phyloP scores from a whole-genome alignment of 164 flowering plant species.

The Dillenia turbinata region DNA sequence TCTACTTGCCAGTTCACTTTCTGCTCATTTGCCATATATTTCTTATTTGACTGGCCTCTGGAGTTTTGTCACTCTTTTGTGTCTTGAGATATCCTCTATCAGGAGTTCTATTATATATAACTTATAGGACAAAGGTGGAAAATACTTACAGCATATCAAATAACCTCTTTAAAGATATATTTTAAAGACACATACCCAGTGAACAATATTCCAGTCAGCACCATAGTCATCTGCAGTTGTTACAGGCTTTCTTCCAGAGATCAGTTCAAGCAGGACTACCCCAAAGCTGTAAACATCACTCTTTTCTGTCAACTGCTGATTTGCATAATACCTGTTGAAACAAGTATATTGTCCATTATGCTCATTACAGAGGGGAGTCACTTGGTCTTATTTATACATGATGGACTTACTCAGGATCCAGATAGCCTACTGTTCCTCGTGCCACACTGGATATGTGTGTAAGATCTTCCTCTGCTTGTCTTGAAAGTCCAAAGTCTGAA shows the following conservation, averaged over 20 bases:
- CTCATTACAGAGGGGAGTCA: background rate
- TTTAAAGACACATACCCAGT: conserved; percentile 59
- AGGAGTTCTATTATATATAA: no score
- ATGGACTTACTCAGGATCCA: conserved; percentile 86
- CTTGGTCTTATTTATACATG: background rate
- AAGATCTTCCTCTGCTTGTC: conserved; percentile 83
- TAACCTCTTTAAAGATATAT: no score
- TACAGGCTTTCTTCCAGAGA: conserved; percentile 85
- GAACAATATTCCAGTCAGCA: conserved; percentile 83
- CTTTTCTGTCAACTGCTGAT: conserved; percentile 82
- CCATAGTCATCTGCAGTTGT: conserved; percentile 69
- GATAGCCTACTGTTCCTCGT: conserved; percentile 89
- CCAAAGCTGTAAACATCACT: conserved; percentile 97
- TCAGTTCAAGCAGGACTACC: conserved; percentile 82
- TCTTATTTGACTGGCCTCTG: no score
- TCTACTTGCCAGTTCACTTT: no score
- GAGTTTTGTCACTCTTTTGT: no score
- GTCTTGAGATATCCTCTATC: no score
- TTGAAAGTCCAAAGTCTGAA: conserved; percentile 94
- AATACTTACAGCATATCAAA: no score
- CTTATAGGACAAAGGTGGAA: no score
- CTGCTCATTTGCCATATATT: no score
- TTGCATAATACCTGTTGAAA: conserved; percentile 69
- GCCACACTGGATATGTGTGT: conserved; percentile 93
- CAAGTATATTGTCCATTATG: conserved; percentile 7